Percentiles rank a stretch among this genome's conserved stretches.
Conservation (phyloP, 768 basidiomycete genomes). For the Mycena venus region DNA sequence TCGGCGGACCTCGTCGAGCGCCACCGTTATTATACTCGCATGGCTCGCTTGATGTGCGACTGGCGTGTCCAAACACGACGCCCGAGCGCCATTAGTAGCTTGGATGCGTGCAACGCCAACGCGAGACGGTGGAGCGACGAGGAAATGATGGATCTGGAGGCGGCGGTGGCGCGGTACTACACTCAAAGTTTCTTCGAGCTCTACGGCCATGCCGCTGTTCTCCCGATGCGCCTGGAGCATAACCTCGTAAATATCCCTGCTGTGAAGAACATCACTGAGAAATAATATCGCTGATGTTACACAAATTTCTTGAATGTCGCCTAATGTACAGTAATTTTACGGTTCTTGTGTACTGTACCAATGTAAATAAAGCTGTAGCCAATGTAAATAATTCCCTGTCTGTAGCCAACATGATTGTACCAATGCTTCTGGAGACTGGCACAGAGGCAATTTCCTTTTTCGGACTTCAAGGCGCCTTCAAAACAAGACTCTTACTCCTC, state of each 20-base stretch:
- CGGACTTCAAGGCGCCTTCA: no score
- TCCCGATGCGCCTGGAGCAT: background rate
- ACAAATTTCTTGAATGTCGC: background rate
- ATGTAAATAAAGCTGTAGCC: no score
- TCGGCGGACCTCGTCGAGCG: background rate
- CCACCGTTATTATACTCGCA: background rate
- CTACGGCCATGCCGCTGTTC: slow-evolving; percentile 11
- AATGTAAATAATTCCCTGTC: no score
- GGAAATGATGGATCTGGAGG: background rate
- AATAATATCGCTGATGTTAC: background rate
- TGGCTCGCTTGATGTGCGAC: background rate
- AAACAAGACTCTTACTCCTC: no score
- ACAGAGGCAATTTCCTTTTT: no score
- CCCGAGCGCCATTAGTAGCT: background rate
- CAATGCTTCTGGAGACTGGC: no score
- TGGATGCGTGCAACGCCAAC: no score
- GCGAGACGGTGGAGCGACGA: background rate
- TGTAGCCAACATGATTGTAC: no score
- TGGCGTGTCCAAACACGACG: background rate
- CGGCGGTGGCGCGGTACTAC: background rate
- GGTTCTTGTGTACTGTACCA: no score
- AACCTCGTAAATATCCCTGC: background rate
- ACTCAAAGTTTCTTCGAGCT: slow-evolving; percentile 1
- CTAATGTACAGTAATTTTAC: no score
- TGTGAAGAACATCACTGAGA: no score